Evolutionary conservation across 495 filamentous ascomycete genomes (phyloP).

Genomic region (Penicillium atrosanguineum): DNA sequence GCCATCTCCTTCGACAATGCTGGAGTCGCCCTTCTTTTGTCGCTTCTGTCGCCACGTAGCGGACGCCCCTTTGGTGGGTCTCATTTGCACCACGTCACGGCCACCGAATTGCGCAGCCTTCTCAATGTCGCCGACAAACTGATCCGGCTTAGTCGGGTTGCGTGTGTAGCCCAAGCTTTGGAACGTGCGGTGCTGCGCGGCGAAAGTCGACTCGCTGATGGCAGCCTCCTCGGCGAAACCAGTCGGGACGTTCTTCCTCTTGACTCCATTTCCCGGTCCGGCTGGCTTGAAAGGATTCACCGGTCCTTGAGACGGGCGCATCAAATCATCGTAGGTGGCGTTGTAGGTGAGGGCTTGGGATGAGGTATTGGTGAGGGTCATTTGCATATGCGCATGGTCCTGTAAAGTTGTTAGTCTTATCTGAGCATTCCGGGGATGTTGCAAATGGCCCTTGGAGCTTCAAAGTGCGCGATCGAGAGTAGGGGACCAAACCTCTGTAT

Average conservation of each 20-base stretch:
- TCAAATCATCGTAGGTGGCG: slow-evolving; percentile 70
- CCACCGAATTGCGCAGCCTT: slow-evolving; percentile 50
- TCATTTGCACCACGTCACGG: slow-evolving; percentile 56
- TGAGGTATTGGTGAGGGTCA: slow-evolving; percentile 56
- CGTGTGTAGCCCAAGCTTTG: slow-evolving; percentile 61
- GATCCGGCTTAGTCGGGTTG: slow-evolving; percentile 50
- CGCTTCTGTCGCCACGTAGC: slow-evolving; percentile 65
- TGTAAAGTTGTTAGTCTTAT: slow-evolving; percentile 41
- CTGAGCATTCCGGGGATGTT: slow-evolving; percentile 3
- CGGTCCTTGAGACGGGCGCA: slow-evolving; percentile 67
- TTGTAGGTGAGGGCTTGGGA: slow-evolving; percentile 55
- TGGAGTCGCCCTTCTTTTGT: slow-evolving; percentile 79
- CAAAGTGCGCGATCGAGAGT: slow-evolving; percentile 1
- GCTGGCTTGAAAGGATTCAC: slow-evolving; percentile 74
- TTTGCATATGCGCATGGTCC: slow-evolving; percentile 56
- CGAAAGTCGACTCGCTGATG: slow-evolving; percentile 87
- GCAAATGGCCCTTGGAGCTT: background rate
- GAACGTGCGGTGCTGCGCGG: slow-evolving; percentile 73
- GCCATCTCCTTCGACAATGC: slow-evolving; percentile 77
- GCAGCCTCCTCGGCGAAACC: slow-evolving; percentile 84
- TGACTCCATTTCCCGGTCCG: slow-evolving; percentile 55
- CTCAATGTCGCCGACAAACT: slow-evolving; percentile 54
- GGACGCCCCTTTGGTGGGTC: slow-evolving; percentile 64
- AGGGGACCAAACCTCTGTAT: slow-evolving; percentile 61
- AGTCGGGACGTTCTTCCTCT: slow-evolving; percentile 89